These are phyloP conservation scores for Neopestalotiopsis rosae DNA, from an alignment of 2,329 filamentous ascomycete species.

Conservation along the genomic window DNA sequence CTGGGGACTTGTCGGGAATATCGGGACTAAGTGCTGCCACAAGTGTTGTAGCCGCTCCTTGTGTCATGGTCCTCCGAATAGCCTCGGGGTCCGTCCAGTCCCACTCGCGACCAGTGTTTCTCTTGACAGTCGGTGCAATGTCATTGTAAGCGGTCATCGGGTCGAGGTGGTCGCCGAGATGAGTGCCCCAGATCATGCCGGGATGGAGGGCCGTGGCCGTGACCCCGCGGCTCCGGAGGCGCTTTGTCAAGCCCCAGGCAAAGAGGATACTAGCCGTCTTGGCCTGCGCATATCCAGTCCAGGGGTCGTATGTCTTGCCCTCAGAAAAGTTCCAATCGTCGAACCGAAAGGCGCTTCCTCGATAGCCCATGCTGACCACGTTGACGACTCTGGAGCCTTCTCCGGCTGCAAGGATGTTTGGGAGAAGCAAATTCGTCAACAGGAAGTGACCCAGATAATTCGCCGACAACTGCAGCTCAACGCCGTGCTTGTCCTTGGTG, in stretches of 20 bases:
- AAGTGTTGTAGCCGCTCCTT: constrained; percentile 45
- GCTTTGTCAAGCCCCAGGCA: constrained; percentile 38
- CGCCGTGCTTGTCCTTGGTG: constrained; percentile 30
- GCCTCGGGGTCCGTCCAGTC: constrained; percentile 26
- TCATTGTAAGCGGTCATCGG: constrained; percentile 5
- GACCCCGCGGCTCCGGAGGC: constrained; percentile 35
- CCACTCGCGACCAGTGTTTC: constrained; percentile 25
- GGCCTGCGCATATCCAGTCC: constrained; percentile 51
- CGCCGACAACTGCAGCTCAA: constrained; percentile 48
- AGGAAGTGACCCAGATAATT: constrained; percentile 57
- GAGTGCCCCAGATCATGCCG: constrained; percentile 20
- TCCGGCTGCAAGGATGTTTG: constrained; percentile 43
- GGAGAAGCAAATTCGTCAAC: constrained; percentile 51
- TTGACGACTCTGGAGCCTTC: constrained; percentile 46
- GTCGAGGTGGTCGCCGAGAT: constrained; percentile 7
- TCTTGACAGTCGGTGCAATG: constrained; percentile 33
- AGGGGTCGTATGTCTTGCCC: constrained; percentile 43
- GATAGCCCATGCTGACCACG: constrained; percentile 45
- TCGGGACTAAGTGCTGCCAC: constrained; percentile 48
- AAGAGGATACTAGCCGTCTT: constrained; percentile 54
- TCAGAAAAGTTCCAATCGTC: constrained; percentile 45
- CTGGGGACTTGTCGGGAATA: constrained; percentile 35
- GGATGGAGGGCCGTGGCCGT: constrained; percentile 41
- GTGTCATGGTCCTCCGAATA: constrained; percentile 42
- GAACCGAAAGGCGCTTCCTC: constrained; percentile 44